These are phyloP conservation scores for Cerioporus squamosus DNA, from an alignment of 1,284 basidiomycete genomes.

Conservation along the genomic window DNA sequence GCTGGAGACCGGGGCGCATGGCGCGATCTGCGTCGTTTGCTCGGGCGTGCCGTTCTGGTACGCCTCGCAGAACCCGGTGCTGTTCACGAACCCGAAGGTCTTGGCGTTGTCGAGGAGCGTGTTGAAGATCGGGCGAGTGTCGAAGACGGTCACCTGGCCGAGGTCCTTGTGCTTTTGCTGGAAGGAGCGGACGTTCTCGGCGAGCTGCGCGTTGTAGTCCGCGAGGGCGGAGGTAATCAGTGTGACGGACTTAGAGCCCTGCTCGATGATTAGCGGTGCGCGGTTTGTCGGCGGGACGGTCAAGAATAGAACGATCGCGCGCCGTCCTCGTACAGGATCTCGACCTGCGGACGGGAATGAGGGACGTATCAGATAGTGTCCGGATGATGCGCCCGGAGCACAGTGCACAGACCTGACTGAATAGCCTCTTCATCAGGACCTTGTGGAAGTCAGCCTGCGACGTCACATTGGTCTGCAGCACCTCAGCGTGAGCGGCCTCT, in stretches of 20 bases:
- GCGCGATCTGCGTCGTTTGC: constrained; percentile 52
- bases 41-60: constrained; percentile 62
- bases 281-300: constrained; percentile 69
- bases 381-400: neutral
- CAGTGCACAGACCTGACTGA: constrained; percentile 49
- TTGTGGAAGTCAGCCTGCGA: constrained; percentile 52
- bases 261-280: constrained; percentile 56
- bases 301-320: constrained; percentile 68
- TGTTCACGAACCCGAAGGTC: constrained; percentile 59
- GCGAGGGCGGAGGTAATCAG: constrained; percentile 46
- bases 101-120: constrained; percentile 54
- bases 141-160: constrained; percentile 51
- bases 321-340: constrained; percentile 55
- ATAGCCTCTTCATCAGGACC: constrained; percentile 57
- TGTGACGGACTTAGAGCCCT: constrained; percentile 45
- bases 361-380: neutral
- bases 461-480: constrained; percentile 55
- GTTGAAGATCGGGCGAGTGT: constrained; percentile 63
- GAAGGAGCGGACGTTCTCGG: constrained; percentile 44
- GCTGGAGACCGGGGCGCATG: constrained; percentile 63
- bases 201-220: constrained; percentile 57
- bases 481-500: constrained; percentile 10
- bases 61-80: constrained; percentile 60
- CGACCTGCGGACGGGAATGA: constrained; percentile 42
- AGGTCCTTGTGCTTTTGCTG: constrained; percentile 45